Percentiles rank a stretch among this genome's conserved stretches.
Conservation (phyloP, 1,284 basidiomycete species). For the Puccinia polysora region DNA sequence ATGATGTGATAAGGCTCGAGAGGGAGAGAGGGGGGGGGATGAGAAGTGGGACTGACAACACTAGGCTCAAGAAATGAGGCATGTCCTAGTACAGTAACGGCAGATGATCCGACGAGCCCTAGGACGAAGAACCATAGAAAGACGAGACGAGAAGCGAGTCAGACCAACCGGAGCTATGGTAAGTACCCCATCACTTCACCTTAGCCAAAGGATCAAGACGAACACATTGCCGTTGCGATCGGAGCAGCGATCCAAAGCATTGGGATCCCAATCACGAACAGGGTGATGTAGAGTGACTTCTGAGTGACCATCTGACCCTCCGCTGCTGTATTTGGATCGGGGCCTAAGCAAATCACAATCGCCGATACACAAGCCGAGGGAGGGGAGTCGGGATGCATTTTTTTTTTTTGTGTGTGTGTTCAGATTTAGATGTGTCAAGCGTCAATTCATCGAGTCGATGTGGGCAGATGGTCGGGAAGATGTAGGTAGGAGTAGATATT, state of each 20-base stretch:
- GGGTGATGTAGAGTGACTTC: constrained; percentile 62
- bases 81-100: constrained; percentile 63
- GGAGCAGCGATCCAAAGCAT: constrained; percentile 48
- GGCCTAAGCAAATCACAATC: constrained; percentile 22
- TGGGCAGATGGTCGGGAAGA: too few species aligned
- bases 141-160: background rate
- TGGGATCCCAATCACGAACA: constrained; percentile 53
- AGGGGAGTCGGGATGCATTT: background rate
- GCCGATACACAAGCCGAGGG: too few species aligned
- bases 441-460: too few species aligned
- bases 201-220: background rate
- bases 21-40: background rate
- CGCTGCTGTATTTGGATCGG: constrained; percentile 17
- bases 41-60: constrained; percentile 73
- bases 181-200: too few species aligned
- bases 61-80: constrained; percentile 79
- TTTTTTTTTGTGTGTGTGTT: background rate
- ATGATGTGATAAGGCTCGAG: background rate
- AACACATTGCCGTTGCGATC: constrained; percentile 42
- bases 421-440: background rate
- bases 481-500: too few species aligned
- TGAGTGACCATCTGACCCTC: constrained; percentile 45
- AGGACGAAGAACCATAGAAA: constrained; percentile 44
- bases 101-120: constrained; percentile 54
- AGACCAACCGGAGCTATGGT: too few species aligned